Conservation (phyloP, 371 early-diverging fungal species). For the Rhizopus delemar region DNA sequence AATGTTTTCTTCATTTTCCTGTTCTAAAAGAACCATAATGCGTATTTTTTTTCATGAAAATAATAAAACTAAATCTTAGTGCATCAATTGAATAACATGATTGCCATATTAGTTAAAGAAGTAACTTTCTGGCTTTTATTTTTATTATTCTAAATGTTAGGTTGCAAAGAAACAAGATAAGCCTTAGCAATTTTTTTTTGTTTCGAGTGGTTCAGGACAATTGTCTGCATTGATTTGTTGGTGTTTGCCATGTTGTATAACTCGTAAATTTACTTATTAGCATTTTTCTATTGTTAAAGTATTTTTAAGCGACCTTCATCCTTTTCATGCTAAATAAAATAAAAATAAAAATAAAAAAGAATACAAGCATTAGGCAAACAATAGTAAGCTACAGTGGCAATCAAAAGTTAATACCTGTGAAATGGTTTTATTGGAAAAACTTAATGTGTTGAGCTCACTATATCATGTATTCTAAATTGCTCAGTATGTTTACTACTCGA, state of each 20-base stretch:
- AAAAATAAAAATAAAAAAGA: too few species aligned
- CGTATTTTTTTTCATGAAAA: neutral
- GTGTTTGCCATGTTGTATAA: too few species aligned
- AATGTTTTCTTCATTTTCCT: too few species aligned
- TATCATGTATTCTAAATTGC: neutral
- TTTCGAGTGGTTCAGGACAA: conserved; percentile 19
- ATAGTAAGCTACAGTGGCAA: conserved; percentile 12
- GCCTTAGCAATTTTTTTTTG: conserved; percentile 16
- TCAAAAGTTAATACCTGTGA: conserved; percentile 8
- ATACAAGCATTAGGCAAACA: neutral
- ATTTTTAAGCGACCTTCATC: conserved; percentile 18
- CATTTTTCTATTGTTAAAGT: neutral
- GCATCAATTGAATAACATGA: too few species aligned
- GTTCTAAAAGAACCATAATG: too few species aligned
- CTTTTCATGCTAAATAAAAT: conserved; percentile 20
- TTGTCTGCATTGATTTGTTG: neutral
- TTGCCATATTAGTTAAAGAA: neutral
- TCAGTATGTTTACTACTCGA: conserved; percentile 10
- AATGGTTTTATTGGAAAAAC: neutral
- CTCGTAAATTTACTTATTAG: neutral
- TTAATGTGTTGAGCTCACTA: neutral
- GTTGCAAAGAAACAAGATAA: neutral
- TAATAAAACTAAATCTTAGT: too few species aligned
- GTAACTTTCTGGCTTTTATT: neutral
- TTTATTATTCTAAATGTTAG: neutral